Evolutionary conservation across 257 asterid species (phyloP), one percentile per base, ranked within the genome.

Genomic region (Capsicum pubescens): DNA sequence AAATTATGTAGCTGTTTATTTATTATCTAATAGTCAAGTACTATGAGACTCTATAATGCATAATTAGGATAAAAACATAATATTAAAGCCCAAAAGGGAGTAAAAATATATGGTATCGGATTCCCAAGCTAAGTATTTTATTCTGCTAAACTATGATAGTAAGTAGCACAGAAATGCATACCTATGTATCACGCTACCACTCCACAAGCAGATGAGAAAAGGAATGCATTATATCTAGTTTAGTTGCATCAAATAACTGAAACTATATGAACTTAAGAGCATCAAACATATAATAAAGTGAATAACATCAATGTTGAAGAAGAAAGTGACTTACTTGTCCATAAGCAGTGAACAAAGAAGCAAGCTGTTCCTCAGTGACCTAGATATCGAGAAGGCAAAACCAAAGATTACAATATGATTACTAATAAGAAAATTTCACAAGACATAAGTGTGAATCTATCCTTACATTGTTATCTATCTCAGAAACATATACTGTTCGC

Each of bases 301-400:
- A 26, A 36, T 56, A 13, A 54, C 16, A 79, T 52, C 19, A 64
- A 83, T 55, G 16, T n/a, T 63, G 77, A 84, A 60, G 77, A 69
- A 76, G 74, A 82, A 59, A 87, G 84, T 11, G 69, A 90, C 97
- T 86, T 92, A 94, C 99, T 90, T 89, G 99, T 79, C 99, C 99
- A 90, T 88, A 95, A 86, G 88, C 83, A 84, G 94, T 90, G 89
- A 95, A 95, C 83, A 95, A 87, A 50, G 88, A 95, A 84, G 99
- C 99, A 72, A 95, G 98, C 88, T 90, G 97, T 90, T 95, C 99
- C 87, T 94, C 99, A 14, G 97, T 94, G 86, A 94, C 87, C 99
- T 95, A 84, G 80, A 78, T 80, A 50, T 77, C 55, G 9, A 72
- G 56, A 86, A 83, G 87, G 46, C 21, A 50, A 84, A 83, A 84